Evolutionary conservation across 805 yeast species (phyloP), one percentile per base, ranked within the genome.

Genomic region (Candida vartiovaarae): DNA sequence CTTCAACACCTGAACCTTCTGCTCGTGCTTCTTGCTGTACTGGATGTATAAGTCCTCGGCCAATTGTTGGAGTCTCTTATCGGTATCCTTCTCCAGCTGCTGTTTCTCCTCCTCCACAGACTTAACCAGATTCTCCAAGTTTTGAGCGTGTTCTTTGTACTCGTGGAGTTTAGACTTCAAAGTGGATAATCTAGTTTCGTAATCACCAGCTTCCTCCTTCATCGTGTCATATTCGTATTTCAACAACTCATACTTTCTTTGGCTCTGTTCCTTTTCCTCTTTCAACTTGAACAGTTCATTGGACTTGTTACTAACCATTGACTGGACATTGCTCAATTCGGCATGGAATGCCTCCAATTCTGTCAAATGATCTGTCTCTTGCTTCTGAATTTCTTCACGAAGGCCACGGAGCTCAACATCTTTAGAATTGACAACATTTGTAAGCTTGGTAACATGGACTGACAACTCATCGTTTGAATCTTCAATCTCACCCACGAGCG

Each of bases 11-110:
- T 72, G 71, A 7, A 85, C 83, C 60, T 85, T 85, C 41, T 76
- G 74, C 48, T 81, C 86, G 56, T 86, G 95, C 57, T 86, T 85
- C 40, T 82, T 78, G 3, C 87, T 76, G 56, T 85, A 85, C 57
- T 82, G 89, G 33, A 75, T 70, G 55, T 84, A 84, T 8, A 85
- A 65, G 52, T 81, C 86, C 46, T 78, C 81, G 0, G 90, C 85
- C 38, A 84, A 63, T 48, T 77, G 74, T 48, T 79, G 78, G 33
- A 82, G 62, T 54, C 76, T 74, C 45, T 68, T 68, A 48, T 78
- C 80, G 3, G 77, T 66, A 20, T 74, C 76, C 27, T 61, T 60
- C 43, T 79, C 81, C 28, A 71, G 68, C 3, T 61, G 32, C 1
- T 44, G 49, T 31, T 55, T 59, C 49, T 72, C 73, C 3, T 57